Evolutionary conservation across 1,284 basidiomycete genomes (phyloP).

Genomic region (Sanguinoderma infundibulare): DNA sequence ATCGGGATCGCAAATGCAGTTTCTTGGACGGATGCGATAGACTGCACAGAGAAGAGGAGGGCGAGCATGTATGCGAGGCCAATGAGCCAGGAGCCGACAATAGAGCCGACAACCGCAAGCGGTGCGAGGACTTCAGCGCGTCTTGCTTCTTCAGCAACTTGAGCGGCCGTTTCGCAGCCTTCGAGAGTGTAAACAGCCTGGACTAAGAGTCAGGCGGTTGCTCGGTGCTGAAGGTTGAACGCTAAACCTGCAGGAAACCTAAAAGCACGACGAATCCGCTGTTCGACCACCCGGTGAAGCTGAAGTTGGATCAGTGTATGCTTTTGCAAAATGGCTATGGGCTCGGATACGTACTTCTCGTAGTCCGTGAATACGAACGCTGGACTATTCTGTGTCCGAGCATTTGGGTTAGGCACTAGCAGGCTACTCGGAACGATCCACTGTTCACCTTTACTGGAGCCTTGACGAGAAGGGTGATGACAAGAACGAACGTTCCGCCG

Average conservation of each 20-base stretch:
- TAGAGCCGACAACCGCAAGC: slow-evolving; percentile 57
- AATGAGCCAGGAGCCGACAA: slow-evolving; percentile 64
- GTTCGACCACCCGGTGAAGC: slow-evolving; percentile 60
- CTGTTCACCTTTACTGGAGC: slow-evolving; percentile 52
- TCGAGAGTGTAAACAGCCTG: slow-evolving; percentile 69
- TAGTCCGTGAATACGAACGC: slow-evolving; percentile 62
- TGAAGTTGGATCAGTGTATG: slow-evolving; percentile 26
- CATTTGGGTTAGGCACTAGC: background rate
- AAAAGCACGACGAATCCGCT: slow-evolving; percentile 62
- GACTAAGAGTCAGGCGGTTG: background rate
- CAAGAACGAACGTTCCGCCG: slow-evolving; percentile 61
- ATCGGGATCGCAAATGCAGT: slow-evolving; percentile 61
- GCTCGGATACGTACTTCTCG: slow-evolving; percentile 46
- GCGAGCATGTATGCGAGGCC: slow-evolving; percentile 64
- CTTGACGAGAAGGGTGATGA: slow-evolving; percentile 58
- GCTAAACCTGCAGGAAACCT: slow-evolving; percentile 46
- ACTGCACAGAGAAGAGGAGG: slow-evolving; percentile 62
- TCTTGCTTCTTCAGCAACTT: slow-evolving; percentile 63
- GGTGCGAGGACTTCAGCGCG: slow-evolving; percentile 62
- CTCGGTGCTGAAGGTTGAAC: too few species aligned
- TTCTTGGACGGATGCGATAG: slow-evolving; percentile 50
- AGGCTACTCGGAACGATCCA: background rate
- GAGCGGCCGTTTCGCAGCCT: slow-evolving; percentile 67
- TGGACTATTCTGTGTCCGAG: slow-evolving; percentile 48
- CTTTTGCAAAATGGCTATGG: background rate